Conservation (phyloP, 2,329 filamentous ascomycete species). For the Parastagonospora nodorum region DNA sequence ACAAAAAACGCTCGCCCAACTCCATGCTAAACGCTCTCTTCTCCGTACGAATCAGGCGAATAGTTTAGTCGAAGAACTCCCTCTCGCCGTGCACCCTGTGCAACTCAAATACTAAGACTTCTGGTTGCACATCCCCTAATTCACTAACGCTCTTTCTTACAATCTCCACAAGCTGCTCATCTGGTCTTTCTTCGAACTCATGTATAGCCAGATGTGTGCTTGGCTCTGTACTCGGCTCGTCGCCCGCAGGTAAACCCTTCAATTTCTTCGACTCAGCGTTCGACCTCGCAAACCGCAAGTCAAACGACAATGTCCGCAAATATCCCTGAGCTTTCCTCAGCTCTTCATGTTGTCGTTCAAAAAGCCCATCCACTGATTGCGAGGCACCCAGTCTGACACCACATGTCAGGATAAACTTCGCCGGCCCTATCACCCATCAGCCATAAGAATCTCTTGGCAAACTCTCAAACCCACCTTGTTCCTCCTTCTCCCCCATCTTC, state of each 20-base stretch:
- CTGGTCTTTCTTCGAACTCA: constrained; percentile 25
- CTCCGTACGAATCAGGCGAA: too few species aligned
- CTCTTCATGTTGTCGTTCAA: constrained; percentile 20
- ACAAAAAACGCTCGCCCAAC: not conserved
- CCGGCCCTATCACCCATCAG: constrained; percentile 12
- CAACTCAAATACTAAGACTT: constrained; percentile 20
- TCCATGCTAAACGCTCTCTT: too few species aligned
- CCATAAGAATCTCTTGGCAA: too few species aligned
- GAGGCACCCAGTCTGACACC: constrained; percentile 18
- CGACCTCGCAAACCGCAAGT: constrained; percentile 31
- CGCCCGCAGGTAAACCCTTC: constrained; percentile 32
- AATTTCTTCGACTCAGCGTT: constrained; percentile 37
- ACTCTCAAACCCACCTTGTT: constrained; percentile 10
- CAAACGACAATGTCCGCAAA: constrained; percentile 27
- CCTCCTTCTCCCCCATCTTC: constrained; percentile 14
- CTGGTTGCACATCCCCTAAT: constrained; percentile 16
- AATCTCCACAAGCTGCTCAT: constrained; percentile 2
- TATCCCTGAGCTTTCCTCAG: constrained; percentile 23
- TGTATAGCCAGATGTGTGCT: constrained; percentile 34
- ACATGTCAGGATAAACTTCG: constrained; percentile 20
- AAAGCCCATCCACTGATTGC: constrained; percentile 7
- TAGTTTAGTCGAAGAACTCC: constrained; percentile 27
- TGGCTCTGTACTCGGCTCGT: constrained; percentile 28
- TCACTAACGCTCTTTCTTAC: constrained; percentile 14
- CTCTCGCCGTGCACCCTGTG: constrained; percentile 16